Conservation (phyloP, 441 rosid species). For the Syzygium malaccense region DNA sequence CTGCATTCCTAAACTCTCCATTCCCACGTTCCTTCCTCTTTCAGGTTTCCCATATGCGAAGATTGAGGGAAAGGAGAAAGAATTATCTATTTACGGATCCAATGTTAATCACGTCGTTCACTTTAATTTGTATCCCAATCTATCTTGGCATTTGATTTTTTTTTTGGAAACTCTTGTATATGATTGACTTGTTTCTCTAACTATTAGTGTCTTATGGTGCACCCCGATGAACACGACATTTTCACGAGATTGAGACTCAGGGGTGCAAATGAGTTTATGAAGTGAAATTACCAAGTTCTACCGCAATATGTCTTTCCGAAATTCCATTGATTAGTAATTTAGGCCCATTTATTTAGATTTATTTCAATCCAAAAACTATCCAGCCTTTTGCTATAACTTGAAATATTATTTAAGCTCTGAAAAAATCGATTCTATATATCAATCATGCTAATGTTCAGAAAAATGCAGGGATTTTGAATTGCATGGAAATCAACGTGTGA, state of each 20-base stretch:
- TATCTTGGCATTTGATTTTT: not conserved
- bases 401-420: not conserved
- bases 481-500: not conserved
- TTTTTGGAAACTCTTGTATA: not conserved
- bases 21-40: not conserved
- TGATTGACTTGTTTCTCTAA: not conserved
- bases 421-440: not conserved
- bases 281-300: not conserved
- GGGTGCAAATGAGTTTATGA: fast-evolving
- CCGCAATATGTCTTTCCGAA: not conserved
- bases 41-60: not conserved
- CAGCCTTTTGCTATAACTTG: not conserved
- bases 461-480: not conserved
- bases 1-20: not conserved
- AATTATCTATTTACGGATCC: no score
- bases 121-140: not conserved
- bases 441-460: not conserved
- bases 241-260: not conserved
- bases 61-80: not conserved
- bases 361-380: not conserved
- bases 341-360: not conserved
- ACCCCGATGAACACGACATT: not conserved
- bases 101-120: no score
- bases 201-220: no score
- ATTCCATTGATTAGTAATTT: not conserved